Evolutionary conservation across 352 stramenopile species (phyloP), one percentile per base, ranked within the genome.

Genomic region (Thraustotheca clavata): DNA sequence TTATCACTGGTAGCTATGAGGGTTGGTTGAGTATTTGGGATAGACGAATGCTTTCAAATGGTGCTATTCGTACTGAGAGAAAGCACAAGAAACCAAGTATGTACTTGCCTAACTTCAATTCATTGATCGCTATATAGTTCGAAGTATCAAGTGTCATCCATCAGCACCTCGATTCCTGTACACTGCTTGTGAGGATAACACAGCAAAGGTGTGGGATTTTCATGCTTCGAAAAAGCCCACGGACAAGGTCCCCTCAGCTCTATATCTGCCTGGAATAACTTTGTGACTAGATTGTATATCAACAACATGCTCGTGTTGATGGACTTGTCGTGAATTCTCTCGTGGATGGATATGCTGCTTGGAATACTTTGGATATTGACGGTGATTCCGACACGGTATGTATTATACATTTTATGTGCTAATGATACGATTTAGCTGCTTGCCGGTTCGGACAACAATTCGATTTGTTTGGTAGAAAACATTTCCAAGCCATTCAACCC

Each of bases 191-290:
- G 81, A 89, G 49, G 83, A 92, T 49, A 70, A 73, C 24, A 71
- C 79, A 3, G 78, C 91, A 27, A 73, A 84, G 11, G 70, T 68
- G 47, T 92, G 83, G 83, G 78, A 91, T 62, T 90, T 92, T 52
- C 79, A 90, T 54, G 57, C 57, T 11, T 24, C 34, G 3, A 54
- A 52, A 12, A 54, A 36, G 35, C 3, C 57, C 6, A 20, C 36
- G 4, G 57, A 65, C 20, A 65, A 65, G 57, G 57, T 65, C 24
- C 14, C n/a, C 24, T 33, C 34, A 18, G 24, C 72, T 71, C 3
- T 76, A 73, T 8, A 59, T 68, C 22, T 73, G 69, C 29, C 86
- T 24, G 33, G 71, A 9, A 70, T 54, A 33, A 1, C 18, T 29
- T 27, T 46, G 38, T 60, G 41, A n/a, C 5, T 22, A 62, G 61